Conservation (phyloP, 345 rosid species). For the Hibiscus tridactylites region DNA sequence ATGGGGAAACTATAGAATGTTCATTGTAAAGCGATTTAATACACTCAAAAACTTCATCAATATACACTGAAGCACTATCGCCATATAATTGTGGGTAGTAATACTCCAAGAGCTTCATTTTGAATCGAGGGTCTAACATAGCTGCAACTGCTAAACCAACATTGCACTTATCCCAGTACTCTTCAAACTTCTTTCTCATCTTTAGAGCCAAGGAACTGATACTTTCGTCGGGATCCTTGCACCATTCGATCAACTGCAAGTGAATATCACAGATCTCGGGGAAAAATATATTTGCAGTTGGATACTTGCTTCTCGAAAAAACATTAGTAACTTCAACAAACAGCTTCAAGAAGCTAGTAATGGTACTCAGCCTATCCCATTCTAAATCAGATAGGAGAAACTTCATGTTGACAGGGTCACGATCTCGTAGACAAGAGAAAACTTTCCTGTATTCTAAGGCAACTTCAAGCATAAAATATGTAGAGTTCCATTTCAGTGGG, state of each 20-base stretch:
- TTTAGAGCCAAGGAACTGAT: slow-evolving; percentile 42
- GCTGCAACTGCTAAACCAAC: slow-evolving; percentile 62
- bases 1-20: slow-evolving; percentile 53
- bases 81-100: slow-evolving; percentile 63
- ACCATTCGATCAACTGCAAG: slow-evolving; percentile 62
- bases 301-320: slow-evolving; percentile 37
- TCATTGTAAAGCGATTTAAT: slow-evolving; percentile 59
- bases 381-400: slow-evolving; percentile 59
- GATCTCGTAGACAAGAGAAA: slow-evolving; percentile 40
- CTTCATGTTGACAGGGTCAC: slow-evolving; percentile 22
- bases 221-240: slow-evolving; percentile 51
- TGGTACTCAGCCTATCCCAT: slow-evolving; percentile 42
- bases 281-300: slow-evolving; percentile 56
- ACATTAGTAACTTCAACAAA: slow-evolving; percentile 49
- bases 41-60: slow-evolving; percentile 46
- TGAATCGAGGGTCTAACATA: slow-evolving; percentile 74
- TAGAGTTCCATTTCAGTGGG: slow-evolving; percentile 51
- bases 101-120: slow-evolving; percentile 73
- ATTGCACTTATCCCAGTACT: slow-evolving; percentile 67
- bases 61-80: slow-evolving; percentile 36
- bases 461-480: slow-evolving; percentile 57
- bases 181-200: slow-evolving; percentile 59
- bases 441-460: slow-evolving; percentile 40
- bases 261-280: slow-evolving; percentile 62
- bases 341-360: slow-evolving; percentile 45